Evolutionary conservation across 1,284 basidiomycete species (phyloP), one percentile per base, ranked within the genome.

Genomic region (Puccinia triticina): DNA sequence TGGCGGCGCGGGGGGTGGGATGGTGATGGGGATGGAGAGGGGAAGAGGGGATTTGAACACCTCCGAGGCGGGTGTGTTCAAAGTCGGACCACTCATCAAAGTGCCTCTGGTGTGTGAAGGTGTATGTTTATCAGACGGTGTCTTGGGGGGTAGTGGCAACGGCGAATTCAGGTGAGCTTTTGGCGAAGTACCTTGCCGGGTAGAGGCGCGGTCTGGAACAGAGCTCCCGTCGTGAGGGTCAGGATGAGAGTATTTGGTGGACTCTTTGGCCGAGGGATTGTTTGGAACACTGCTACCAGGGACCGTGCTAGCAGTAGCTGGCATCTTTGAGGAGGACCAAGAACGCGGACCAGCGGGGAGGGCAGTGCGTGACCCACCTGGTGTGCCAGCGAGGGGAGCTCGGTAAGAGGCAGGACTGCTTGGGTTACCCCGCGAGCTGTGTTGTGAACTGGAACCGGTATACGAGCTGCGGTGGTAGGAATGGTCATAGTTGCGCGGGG

Each of bases 21-120:
- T 80, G 50, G 78, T 80, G 40, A 80, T 80, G 12, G 78, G 78
- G 29, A 80, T 64, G n/a, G 78, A 80, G 37, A 73, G 66, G 23
- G 78, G 78, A 61, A 80, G 78, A 5, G 78, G 78, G 5, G 78
- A 80, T 53, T 43, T 71, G 55, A 80, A 80, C 16, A 80, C 78
- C 32, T 80, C 78, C 69, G 78, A 80, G 26, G 69, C 78, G 29
- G 78, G 78, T 29, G 78, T 80, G 55, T 80, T 72, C 32, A 80
- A 50, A 4, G 78, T 59, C n/a, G 78, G 78, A 11, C 78, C 78
- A 73, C 78, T 80, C n/a, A 53, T 50, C 59, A 53, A 50, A 32
- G 48, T 61, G 18, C 34, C 29, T 50, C 57, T 64, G 12, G 61
- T 12, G 32, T 66, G 74, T 29, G 40, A 26, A 16, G 55, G 43